Evolutionary conservation across 2,329 filamentous ascomycete species (phyloP), one percentile per base, ranked within the genome.

Genomic region (Bipolaris oryzae): DNA sequence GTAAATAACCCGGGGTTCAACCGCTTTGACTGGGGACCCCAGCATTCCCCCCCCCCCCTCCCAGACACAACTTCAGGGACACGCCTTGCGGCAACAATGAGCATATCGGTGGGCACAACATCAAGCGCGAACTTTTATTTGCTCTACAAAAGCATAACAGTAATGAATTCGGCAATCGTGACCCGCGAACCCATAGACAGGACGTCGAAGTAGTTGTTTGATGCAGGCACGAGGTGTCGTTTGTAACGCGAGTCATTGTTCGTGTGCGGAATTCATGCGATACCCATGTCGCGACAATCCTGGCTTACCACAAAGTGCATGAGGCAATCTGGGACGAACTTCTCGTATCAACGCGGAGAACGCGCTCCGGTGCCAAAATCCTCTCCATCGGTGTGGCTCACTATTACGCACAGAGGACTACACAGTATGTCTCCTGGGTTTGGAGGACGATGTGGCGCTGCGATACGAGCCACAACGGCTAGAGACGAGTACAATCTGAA

Each of bases 1-100:
- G 47, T 28, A 47, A 52, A 55, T 61, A 57, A 50, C 57, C 62
- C 60, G 53, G 57, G 50, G 44, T 62, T 33, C 49, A 53, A 38
- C 18, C 45, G 38, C 41, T 21, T 44, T 46, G 44, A 43, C 21
- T 47, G 52, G 52, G 41, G 42, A 43, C 38, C 52, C 52, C 45
- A 33, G 50, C 20, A 47, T 28, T 10, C 33, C 23, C 16, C 35
- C n/a, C n/a, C n/a, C n/a, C n/a, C n/a, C n/a, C n/a, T n/a, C 46
- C 53, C 41, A 52, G 28, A 46, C 31, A 44, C n/a, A 15, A 49
- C 44, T 11, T 28, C 28, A 49, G 51, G 51, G 43, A 50, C 45
- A 31, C 35, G 34, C 37, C 38, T 44, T 35, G 37, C 46, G 16
- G 15, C 20, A 28, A 23, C n/a, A 34, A 39, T 54, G 38, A 11